These are phyloP conservation scores for Vitis cinerea DNA, from an alignment of 164 flowering plant genomes.

Conservation along the genomic window DNA sequence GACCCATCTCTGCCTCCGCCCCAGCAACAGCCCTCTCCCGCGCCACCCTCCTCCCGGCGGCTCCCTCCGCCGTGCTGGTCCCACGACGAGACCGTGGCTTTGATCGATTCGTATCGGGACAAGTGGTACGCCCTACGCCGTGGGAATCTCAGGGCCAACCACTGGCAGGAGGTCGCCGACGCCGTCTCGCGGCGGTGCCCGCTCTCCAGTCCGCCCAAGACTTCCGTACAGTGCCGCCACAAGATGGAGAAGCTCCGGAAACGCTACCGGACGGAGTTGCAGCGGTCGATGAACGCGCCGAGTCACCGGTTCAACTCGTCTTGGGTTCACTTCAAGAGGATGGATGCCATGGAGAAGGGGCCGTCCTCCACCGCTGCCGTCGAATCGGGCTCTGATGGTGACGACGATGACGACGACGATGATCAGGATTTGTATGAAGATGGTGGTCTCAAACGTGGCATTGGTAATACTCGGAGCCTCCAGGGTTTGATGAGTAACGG, in stretches of 20 bases:
- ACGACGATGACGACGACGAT: slow-evolving; percentile 32
- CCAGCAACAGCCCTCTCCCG: slow-evolving; percentile 5
- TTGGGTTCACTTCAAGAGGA: slow-evolving; percentile 57
- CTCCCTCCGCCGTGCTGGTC: slow-evolving; percentile 48
- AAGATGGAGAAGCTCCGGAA: slow-evolving; percentile 63
- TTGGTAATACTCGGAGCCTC: slow-evolving; percentile 16
- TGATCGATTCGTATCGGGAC: slow-evolving; percentile 40
- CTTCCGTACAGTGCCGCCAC: slow-evolving; percentile 57
- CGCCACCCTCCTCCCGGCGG: slow-evolving; percentile 23
- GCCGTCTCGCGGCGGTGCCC: slow-evolving; percentile 31
- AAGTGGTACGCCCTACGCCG: slow-evolving; percentile 47
- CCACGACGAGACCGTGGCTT: slow-evolving; percentile 39
- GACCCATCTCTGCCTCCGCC: not conserved
- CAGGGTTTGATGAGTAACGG: slow-evolving; percentile 34
- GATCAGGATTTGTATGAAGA: slow-evolving; percentile 19
- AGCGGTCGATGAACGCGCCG: slow-evolving; percentile 31
- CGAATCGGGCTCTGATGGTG: slow-evolving; percentile 19
- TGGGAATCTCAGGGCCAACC: slow-evolving; percentile 41
- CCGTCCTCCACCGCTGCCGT: slow-evolving; percentile 15
- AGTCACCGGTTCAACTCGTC: slow-evolving; percentile 34
- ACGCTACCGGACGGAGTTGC: slow-evolving; percentile 43
- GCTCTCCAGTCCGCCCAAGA: slow-evolving; percentile 31
- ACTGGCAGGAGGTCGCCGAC: slow-evolving; percentile 48
- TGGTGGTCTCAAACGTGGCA: slow-evolving; percentile 10
- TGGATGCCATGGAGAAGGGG: slow-evolving; percentile 67